Conservation (phyloP, 2,329 filamentous ascomycete genomes). For the Sporothrix dimorphospora region DNA sequence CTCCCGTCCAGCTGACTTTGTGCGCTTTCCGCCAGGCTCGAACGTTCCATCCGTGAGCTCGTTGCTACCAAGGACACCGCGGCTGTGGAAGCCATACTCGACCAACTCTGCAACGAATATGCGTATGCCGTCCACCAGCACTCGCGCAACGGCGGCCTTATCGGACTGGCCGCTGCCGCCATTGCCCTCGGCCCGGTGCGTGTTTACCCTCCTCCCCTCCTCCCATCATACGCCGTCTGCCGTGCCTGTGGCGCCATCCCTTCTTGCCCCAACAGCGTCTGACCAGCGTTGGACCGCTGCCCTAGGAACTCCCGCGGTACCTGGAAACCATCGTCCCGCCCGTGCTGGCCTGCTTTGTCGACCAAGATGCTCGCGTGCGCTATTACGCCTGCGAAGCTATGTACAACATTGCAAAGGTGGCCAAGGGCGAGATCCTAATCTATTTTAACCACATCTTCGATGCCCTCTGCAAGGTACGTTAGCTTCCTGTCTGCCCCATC, state of each 20-base stretch:
- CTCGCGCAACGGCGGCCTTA: constrained; percentile 92
- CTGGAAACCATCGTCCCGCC: constrained; percentile 93
- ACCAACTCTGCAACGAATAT: constrained; percentile 96
- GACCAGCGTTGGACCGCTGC: background rate
- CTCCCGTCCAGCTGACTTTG: background rate
- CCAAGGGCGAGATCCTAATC: constrained; percentile 93
- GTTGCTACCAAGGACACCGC: constrained; percentile 76
- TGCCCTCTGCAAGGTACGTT: constrained; percentile 84
- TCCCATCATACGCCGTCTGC: too few species aligned
- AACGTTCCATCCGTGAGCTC: constrained; percentile 85
- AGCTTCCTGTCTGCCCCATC: background rate
- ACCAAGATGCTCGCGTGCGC: constrained; percentile 94
- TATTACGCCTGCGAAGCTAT: constrained; percentile 99
- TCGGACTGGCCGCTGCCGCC: constrained; percentile 90
- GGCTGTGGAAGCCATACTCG: constrained; percentile 82
- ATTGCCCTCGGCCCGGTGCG: constrained; percentile 87
- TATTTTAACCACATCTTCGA: constrained; percentile 99
- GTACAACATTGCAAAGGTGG: constrained; percentile 99
- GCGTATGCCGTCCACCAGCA: constrained; percentile 97
- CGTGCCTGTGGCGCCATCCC: too few species aligned
- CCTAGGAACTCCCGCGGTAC: constrained; percentile 85
- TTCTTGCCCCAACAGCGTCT: background rate
- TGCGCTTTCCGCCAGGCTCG: constrained; percentile 64
- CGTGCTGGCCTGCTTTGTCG: constrained; percentile 94
- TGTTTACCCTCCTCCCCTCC: background rate